Evolutionary conservation across 1,284 basidiomycete genomes (phyloP).

Genomic region (Erythrobasidium hasegawianum): DNA sequence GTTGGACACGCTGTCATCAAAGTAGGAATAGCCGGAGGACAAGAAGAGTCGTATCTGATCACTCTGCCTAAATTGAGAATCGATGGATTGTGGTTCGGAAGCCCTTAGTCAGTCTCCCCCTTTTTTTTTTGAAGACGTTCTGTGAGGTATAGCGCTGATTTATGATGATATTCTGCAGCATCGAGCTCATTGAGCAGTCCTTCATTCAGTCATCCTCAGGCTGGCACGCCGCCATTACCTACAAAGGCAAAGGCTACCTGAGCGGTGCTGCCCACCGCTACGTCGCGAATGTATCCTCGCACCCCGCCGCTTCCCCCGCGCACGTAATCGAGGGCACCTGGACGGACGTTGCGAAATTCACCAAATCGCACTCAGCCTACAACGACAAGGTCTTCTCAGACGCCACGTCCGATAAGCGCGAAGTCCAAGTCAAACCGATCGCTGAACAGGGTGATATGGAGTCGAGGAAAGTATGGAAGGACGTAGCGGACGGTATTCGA

Average conservation of each 20-base stretch:
- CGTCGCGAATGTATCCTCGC: conserved; percentile 59
- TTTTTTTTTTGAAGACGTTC: too few species aligned
- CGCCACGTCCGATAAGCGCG: conserved; percentile 56
- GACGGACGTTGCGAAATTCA: conserved; percentile 64
- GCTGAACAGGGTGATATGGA: conserved; percentile 74
- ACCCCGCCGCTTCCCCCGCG: conserved; percentile 49
- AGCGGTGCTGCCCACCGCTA: conserved; percentile 23
- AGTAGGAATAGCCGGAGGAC: conserved; percentile 60
- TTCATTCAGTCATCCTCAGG: conserved; percentile 79
- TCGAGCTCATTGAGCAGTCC: conserved; percentile 79
- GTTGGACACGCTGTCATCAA: conserved; percentile 87
- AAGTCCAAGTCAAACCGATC: conserved; percentile 63
- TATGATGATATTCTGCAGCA: conserved; percentile 53
- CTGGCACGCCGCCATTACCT: conserved; percentile 59
- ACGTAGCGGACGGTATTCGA: conserved; percentile 84
- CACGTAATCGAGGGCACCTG: conserved; percentile 81
- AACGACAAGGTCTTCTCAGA: conserved; percentile 55
- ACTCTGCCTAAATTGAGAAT: conserved; percentile 62
- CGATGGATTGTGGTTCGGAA: conserved; percentile 48
- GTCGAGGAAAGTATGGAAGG: conserved; percentile 77
- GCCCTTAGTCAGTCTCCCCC: conserved; percentile 51
- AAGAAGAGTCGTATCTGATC: conserved; percentile 75
- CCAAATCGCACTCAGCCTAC: conserved; percentile 46
- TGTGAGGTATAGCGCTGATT: too few species aligned
- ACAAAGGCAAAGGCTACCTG: conserved; percentile 47